A percentile compares a stretch with the other conserved stretches of the same genome.
Evolutionary conservation across 306 rosid species (phyloP).

Genomic region (Pterocarpus santalinus): DNA sequence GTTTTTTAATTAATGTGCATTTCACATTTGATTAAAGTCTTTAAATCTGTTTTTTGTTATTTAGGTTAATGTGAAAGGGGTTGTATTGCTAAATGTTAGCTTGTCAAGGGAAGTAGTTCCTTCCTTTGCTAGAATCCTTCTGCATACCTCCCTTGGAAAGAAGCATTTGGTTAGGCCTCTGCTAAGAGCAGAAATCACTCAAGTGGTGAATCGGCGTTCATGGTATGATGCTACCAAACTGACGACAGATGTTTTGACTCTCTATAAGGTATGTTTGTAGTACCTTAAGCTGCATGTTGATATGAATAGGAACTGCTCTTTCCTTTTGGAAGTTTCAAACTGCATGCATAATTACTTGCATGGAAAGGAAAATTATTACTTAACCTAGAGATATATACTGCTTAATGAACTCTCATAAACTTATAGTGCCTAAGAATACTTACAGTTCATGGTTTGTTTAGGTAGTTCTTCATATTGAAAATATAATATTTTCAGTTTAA

Average conservation of each 20-base stretch:
- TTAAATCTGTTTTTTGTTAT: conserved; percentile 37
- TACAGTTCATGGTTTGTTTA: conserved; percentile 1
- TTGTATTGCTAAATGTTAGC: conserved; percentile 82
- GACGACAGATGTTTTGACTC: conserved; percentile 77
- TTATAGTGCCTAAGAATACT: neutral
- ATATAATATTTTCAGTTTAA: neutral
- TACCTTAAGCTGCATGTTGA: conserved; percentile 23
- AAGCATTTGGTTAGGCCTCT: conserved; percentile 95
- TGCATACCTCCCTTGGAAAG: conserved; percentile 95
- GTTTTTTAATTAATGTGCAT: conserved; percentile 15
- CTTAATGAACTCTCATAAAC: conserved; percentile 21
- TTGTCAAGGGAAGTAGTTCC: conserved; percentile 98
- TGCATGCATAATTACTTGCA: conserved; percentile 2
- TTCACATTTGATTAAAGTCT: conserved; percentile 17
- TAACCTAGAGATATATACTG: neutral
- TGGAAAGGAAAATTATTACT: conserved; percentile 15
- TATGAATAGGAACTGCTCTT: neutral
- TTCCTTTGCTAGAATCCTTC: conserved; percentile 91
- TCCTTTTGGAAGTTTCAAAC: conserved; percentile 19
- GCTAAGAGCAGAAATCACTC: conserved; percentile 88
- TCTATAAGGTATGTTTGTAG: conserved; percentile 74
- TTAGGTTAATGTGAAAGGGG: conserved; percentile 86
- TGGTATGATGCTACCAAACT: conserved; percentile 93
- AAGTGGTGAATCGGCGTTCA: conserved; percentile 90
- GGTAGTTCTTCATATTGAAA: conserved; percentile 31